Evolutionary conservation across 257 asterid species (phyloP).

Genomic region (Lycium barbarum): DNA sequence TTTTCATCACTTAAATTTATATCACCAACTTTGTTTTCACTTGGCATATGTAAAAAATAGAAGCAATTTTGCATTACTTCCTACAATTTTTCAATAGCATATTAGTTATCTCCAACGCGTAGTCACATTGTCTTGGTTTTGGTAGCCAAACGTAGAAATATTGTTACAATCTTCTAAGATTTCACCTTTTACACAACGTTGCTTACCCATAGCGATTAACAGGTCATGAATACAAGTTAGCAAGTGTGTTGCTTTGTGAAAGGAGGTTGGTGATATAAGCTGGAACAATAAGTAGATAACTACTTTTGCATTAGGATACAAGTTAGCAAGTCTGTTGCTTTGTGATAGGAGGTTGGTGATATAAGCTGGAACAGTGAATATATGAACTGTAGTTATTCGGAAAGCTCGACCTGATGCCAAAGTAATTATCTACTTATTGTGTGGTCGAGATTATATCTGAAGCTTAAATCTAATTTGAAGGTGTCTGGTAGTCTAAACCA

Average conservation of each 20-base stretch:
- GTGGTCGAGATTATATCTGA: too few species aligned
- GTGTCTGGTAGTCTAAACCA: too few species aligned
- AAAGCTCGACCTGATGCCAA: slow-evolving; percentile 10
- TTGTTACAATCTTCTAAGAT: neutral
- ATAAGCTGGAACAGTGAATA: slow-evolving; percentile 9
- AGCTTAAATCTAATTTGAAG: too few species aligned
- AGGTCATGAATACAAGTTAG: slow-evolving; percentile 2
- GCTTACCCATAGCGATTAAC: neutral
- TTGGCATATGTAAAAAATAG: neutral
- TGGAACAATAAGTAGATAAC: neutral
- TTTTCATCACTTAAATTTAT: slow-evolving; percentile 17
- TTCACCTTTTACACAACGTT: neutral
- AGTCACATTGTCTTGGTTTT: neutral
- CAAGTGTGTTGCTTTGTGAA: neutral
- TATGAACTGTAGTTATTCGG: neutral
- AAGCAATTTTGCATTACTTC: neutral
- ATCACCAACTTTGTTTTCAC: neutral
- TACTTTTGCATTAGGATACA: neutral
- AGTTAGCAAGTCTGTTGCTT: neutral
- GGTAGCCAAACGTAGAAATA: neutral
- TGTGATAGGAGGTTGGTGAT: neutral
- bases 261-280: slow-evolving; percentile 17
- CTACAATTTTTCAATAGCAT: neutral
- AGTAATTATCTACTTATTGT: neutral
- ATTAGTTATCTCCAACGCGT: neutral